Evolutionary conservation across 805 yeast species (phyloP).

Genomic region (Metschnikowia colocasiae): DNA sequence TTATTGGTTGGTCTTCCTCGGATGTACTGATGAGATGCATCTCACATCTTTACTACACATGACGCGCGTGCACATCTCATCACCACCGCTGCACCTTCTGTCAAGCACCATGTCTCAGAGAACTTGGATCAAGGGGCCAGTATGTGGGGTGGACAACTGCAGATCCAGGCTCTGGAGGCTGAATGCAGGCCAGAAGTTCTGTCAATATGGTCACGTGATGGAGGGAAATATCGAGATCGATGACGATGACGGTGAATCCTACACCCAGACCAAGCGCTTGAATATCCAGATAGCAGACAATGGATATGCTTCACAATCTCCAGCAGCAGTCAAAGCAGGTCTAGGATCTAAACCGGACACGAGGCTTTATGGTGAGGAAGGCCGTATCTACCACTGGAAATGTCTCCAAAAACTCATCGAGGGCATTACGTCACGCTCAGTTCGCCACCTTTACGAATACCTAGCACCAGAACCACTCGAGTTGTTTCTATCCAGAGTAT

Average conservation of each 20-base stretch:
- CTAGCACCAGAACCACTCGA: background rate
- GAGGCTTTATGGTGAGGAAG: conserved; percentile 47
- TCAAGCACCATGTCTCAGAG: conserved; percentile 14
- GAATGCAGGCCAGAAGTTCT: conserved; percentile 74
- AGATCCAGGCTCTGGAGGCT: conserved; percentile 69
- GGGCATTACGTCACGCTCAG: conserved; percentile 26
- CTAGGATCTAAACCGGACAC: background rate
- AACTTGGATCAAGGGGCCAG: conserved; percentile 66
- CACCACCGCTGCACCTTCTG: background rate
- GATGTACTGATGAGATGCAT: background rate
- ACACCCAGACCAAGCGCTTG: conserved; percentile 51
- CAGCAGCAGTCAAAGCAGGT: background rate
- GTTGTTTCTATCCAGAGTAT: background rate
- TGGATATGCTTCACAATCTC: conserved; percentile 14
- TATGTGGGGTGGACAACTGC: conserved; percentile 91
- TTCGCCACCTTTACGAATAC: conserved; percentile 8
- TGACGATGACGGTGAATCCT: conserved; percentile 71
- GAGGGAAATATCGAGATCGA: conserved; percentile 76
- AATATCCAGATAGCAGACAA: conserved; percentile 41
- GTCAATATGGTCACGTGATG: conserved; percentile 88
- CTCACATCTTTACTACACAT: background rate
- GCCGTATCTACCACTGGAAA: conserved; percentile 40
- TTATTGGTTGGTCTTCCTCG: background rate
- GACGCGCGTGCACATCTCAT: conserved; percentile 1
- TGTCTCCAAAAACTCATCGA: conserved; percentile 51